Evolutionary conservation across 1,284 basidiomycete species (phyloP).

Genomic region (Pascua guehoae): DNA sequence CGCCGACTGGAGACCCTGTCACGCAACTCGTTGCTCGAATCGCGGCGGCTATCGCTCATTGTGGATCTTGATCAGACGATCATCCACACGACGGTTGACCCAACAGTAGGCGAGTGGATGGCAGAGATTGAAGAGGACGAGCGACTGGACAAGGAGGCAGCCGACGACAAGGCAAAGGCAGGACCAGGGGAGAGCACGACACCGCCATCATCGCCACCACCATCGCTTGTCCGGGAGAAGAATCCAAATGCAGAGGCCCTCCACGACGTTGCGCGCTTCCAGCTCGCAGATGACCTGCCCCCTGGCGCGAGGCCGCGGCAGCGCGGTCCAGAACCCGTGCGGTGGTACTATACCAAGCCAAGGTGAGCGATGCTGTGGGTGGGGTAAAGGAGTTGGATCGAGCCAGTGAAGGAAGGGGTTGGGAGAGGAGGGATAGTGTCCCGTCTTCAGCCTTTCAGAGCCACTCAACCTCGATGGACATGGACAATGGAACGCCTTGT

Average conservation of each 20-base stretch:
- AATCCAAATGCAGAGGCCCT: constrained; percentile 53
- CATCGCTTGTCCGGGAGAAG: constrained; percentile 20
- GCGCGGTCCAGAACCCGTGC: constrained; percentile 36
- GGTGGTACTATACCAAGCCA: constrained; percentile 96
- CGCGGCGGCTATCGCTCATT: constrained; percentile 83
- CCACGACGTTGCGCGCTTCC: constrained; percentile 78
- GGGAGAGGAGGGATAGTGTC: no score
- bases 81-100: constrained; percentile 97
- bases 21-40: constrained; percentile 68
- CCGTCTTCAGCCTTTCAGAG: no score
- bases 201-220: constrained; percentile 17
- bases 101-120: constrained; percentile 97
- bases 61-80: constrained; percentile 99
- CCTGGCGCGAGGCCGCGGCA: constrained; percentile 52
- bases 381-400: no score
- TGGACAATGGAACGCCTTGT: not conserved
- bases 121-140: constrained; percentile 60
- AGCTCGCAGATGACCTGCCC: constrained; percentile 69
- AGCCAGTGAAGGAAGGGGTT: no score
- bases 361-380: constrained; percentile 57
- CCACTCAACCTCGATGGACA: not conserved
- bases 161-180: constrained; percentile 52
- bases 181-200: constrained; percentile 18
- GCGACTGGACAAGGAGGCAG: constrained; percentile 22
- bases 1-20: constrained; percentile 80